Conservation (phyloP, 352 stramenopile species). For the Paralagenidium karlingii region DNA sequence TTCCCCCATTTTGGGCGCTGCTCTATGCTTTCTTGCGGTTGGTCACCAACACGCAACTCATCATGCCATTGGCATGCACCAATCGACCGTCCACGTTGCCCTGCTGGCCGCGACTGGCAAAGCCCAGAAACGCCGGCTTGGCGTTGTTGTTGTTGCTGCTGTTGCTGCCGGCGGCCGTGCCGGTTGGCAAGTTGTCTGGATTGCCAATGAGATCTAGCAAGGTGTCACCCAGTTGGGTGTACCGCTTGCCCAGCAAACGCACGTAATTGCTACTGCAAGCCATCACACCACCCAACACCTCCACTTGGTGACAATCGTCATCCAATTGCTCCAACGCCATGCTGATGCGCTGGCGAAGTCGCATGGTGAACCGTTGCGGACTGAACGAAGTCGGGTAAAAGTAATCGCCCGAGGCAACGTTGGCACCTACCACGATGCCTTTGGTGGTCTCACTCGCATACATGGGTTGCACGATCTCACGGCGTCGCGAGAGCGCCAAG, state of each 20-base stretch:
- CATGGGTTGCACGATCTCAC: slow-evolving; percentile 65
- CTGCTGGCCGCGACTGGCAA: slow-evolving; percentile 58
- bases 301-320: slow-evolving; percentile 1
- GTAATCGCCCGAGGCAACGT: too few relatives aligned
- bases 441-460: slow-evolving; percentile 28
- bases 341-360: slow-evolving; percentile 40
- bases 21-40: slow-evolving; percentile 75
- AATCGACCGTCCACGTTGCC: too few relatives aligned
- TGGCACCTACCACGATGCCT: too few relatives aligned
- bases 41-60: slow-evolving; percentile 62
- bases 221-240: too few relatives aligned
- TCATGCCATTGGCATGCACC: slow-evolving; percentile 68
- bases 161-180: too few relatives aligned
- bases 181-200: too few relatives aligned
- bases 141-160: slow-evolving; percentile 54
- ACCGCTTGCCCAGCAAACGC: too few relatives aligned
- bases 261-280: slow-evolving; percentile 56
- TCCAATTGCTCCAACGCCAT: not conserved
- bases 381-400: slow-evolving; percentile 36
- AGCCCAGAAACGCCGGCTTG: slow-evolving; percentile 34
- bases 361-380: slow-evolving; percentile 41
- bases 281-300: slow-evolving; percentile 61
- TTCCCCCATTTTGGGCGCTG: too few relatives aligned
- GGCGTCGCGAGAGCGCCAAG: slow-evolving; percentile 11
- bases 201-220: too few relatives aligned